A percentile compares a stretch with the other conserved stretches of the same genome.
Conservation (phyloP, 495 filamentous ascomycete genomes). For the Oidiodendron maius region DNA sequence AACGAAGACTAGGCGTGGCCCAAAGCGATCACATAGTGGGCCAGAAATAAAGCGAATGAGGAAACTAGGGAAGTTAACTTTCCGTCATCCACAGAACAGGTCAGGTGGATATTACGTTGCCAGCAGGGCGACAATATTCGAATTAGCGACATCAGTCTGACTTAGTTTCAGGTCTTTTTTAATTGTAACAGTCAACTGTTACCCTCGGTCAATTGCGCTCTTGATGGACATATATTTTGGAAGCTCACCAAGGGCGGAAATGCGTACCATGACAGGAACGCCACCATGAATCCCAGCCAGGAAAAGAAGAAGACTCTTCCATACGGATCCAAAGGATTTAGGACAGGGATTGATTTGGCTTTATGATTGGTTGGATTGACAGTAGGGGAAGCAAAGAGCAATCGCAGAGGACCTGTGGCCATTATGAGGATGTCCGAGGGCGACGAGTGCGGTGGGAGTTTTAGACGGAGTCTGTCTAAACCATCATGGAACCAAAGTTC, state of each 20-base stretch:
- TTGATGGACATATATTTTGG: too few species aligned
- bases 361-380: slow-evolving; percentile 77
- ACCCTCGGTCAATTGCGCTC: too few species aligned
- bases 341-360: slow-evolving; percentile 70
- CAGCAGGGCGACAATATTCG: slow-evolving; percentile 80
- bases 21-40: slow-evolving; percentile 78
- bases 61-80: not conserved
- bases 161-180: slow-evolving; percentile 69
- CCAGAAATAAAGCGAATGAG: slow-evolving; percentile 73
- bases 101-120: slow-evolving; percentile 59
- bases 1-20: slow-evolving; percentile 77
- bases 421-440: too few species aligned
- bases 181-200: slow-evolving; percentile 64
- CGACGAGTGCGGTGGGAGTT: too few species aligned
- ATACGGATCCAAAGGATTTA: slow-evolving; percentile 78
- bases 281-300: slow-evolving; percentile 93
- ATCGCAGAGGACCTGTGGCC: too few species aligned
- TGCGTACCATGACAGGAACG: slow-evolving; percentile 83
- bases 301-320: slow-evolving; percentile 92
- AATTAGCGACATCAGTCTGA: slow-evolving; percentile 73
- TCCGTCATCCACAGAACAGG: not conserved
- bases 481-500: too few species aligned
- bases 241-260: slow-evolving; percentile 62
- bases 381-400: too few species aligned
- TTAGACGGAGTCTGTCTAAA: too few species aligned